These are phyloP conservation scores for Geum urbanum DNA, from an alignment of 306 rosid genomes.

Conservation along the genomic window DNA sequence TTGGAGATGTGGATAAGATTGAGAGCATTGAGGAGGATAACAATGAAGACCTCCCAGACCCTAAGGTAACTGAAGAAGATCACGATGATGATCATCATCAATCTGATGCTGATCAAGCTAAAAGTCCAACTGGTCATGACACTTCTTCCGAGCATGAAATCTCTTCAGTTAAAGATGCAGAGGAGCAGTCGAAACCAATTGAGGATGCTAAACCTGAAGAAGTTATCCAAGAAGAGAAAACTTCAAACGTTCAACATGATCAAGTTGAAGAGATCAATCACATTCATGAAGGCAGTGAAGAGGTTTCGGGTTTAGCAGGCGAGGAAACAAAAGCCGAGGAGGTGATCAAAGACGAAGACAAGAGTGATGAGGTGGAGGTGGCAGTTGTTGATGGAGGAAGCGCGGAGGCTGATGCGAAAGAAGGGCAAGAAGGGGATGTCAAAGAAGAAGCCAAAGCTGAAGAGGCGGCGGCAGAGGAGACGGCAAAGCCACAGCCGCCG, in stretches of 20 bases:
- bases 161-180: not conserved
- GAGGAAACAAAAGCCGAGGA: conserved; percentile 24
- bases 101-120: not conserved
- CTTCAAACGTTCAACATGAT: not conserved
- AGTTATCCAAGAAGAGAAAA: conserved; percentile 1
- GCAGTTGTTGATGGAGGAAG: not conserved
- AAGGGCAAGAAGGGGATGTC: conserved; percentile 7
- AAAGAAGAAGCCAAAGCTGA: not conserved
- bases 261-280: conserved; percentile 6
- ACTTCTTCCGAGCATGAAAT: not conserved
- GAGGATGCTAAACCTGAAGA: not conserved
- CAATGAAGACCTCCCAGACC: conserved; percentile 10
- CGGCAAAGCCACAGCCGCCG: not conserved
- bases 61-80: conserved; percentile 14
- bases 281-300: conserved; percentile 12
- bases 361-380: conserved; percentile 8
- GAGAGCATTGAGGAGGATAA: conserved; percentile 5
- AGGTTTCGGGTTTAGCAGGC: conserved; percentile 2
- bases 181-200: not conserved
- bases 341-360: conserved; percentile 17
- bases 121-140: not conserved
- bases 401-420: conserved; percentile 20
- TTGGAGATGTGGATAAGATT: conserved; percentile 13
- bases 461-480: not conserved
- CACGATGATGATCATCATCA: not conserved